Percentiles rank a stretch among this genome's conserved stretches.
Conservation (phyloP, 1,139 yeast species). For the Nakaseomyces nivariensis region DNA sequence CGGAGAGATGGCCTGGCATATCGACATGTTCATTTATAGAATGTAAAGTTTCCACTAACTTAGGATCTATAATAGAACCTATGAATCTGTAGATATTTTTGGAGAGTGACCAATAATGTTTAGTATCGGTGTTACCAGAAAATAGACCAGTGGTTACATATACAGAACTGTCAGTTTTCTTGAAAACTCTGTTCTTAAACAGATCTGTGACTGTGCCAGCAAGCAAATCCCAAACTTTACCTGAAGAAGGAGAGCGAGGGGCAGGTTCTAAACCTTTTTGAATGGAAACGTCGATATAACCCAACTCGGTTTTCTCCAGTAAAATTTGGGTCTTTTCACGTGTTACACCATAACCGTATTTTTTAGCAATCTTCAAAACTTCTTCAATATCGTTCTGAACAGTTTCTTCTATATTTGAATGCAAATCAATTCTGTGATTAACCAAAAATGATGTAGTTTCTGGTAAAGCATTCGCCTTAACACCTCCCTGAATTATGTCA, state of each 20-base stretch:
- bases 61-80: slow-evolving; percentile 17
- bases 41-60: slow-evolving; percentile 32
- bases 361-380: slow-evolving; percentile 36
- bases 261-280: slow-evolving; percentile 40
- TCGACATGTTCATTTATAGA: slow-evolving; percentile 51
- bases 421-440: slow-evolving; percentile 47
- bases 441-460: slow-evolving; percentile 47
- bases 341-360: slow-evolving; percentile 39
- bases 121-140: slow-evolving; percentile 82
- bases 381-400: slow-evolving; percentile 34
- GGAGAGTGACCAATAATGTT: slow-evolving; percentile 67
- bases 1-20: slow-evolving; percentile 44
- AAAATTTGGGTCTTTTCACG: slow-evolving; percentile 19
- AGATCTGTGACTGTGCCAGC: slow-evolving; percentile 47
- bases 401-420: slow-evolving; percentile 38
- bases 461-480: slow-evolving; percentile 63
- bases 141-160: slow-evolving; percentile 52
- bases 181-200: slow-evolving; percentile 32
- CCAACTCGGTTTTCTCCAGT: slow-evolving; percentile 20
- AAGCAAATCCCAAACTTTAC: slow-evolving; percentile 40
- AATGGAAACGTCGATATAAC: slow-evolving; percentile 35
- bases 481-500: slow-evolving; percentile 51
- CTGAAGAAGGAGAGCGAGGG: slow-evolving; percentile 42
- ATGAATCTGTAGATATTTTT: slow-evolving; percentile 52
- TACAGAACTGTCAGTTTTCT: slow-evolving; percentile 32